Base-by-base conservation (phyloP, 2,329 filamentous ascomycete species). In the Pseudogymnoascus sp. region DNA sequence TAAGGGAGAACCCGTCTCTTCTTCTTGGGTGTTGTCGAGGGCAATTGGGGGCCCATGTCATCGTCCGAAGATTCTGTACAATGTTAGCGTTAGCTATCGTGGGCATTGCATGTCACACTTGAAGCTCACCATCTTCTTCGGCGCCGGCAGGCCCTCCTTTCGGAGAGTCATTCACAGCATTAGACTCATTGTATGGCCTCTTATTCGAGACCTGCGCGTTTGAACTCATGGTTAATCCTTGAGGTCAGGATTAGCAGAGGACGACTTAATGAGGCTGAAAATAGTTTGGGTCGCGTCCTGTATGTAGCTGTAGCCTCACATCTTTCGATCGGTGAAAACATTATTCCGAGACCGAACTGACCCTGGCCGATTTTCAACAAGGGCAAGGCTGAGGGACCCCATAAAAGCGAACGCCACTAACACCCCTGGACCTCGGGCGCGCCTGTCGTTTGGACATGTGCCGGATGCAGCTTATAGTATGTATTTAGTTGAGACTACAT, bases 21-120 rank as follows among this genome's bases (percentile, higher is more conserved):
- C 83, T 96, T 96, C 80, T 93, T 93, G 62, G 87, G 89, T 1
- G 88, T 86, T 60, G 87, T 84, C 1, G 91, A 89, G 46, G 95
- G 93, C 31, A 97, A 84, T 69, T 93, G 89, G 28, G 95, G 95
- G 46, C 95, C 95, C 79, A 97, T 95, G 73, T 96, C 93, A 77
- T 97, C 92, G 71, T 91, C 89, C 3, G 90, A 93, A 37, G 91
- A 96, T 12, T 60, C 59, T 60, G 12, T 5, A 31, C 14, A 25
- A 11, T 25, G 36, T 60, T 40, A 42, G 59, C 25, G 36, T 60
- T 40, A 42, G 59, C 25, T 60, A 14, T 21, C 21, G 49, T 34
- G 14, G 28, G 49, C 49, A 56, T 34, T 56, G 14, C 9, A 18
- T 21, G 28, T 21, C 49, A 34, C 9, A 16, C 9, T 34, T 34